phyloP scores from a whole-genome alignment of 768 basidiomycete species.

The Xerocomellus chrysenteron region DNA sequence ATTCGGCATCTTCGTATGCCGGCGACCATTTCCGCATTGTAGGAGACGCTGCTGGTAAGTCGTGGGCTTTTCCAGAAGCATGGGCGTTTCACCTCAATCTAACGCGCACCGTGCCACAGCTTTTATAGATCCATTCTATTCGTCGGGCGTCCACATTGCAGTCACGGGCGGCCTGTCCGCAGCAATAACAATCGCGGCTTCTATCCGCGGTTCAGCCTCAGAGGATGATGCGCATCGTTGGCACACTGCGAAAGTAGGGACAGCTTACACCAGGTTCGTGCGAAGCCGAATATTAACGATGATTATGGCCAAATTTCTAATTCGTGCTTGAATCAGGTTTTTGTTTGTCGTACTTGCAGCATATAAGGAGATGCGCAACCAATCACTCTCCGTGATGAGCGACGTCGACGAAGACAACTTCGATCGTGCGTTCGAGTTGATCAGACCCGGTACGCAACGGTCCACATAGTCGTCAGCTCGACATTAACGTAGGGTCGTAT shows the following conservation, averaged over 20 bases:
- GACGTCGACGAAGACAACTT: slow-evolving; percentile 14
- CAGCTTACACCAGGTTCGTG: slow-evolving; percentile 8
- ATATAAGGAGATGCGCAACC: slow-evolving; percentile 15
- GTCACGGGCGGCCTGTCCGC: slow-evolving; percentile 11
- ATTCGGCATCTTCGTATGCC: slow-evolving; percentile 54
- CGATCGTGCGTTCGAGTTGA: slow-evolving; percentile 11
- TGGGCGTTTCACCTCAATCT: no score
- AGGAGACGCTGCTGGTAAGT: slow-evolving; percentile 46
- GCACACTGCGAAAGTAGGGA: slow-evolving; percentile 12
- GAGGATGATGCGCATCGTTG: slow-evolving; percentile 9
- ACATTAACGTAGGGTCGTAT: background rate
- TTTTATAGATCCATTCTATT: slow-evolving; percentile 16
- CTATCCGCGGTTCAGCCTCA: slow-evolving; percentile 7
- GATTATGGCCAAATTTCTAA: no score
- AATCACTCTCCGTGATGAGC: slow-evolving; percentile 5
- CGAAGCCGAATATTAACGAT: no score
- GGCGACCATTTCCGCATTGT: slow-evolving; percentile 53
- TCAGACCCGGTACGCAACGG: slow-evolving; percentile 8
- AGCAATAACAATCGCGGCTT: slow-evolving; percentile 9
- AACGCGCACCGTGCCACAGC: background rate
- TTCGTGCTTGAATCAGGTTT: slow-evolving; percentile 1
- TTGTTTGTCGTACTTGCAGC: slow-evolving; percentile 9
- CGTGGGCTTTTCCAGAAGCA: no score
- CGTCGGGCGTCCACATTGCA: slow-evolving; percentile 11
- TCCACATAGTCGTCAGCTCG: background rate